Evolutionary conservation across 805 yeast genomes (phyloP), one percentile per base, ranked within the genome.

Genomic region (Monosporozyma yasuniensis): DNA sequence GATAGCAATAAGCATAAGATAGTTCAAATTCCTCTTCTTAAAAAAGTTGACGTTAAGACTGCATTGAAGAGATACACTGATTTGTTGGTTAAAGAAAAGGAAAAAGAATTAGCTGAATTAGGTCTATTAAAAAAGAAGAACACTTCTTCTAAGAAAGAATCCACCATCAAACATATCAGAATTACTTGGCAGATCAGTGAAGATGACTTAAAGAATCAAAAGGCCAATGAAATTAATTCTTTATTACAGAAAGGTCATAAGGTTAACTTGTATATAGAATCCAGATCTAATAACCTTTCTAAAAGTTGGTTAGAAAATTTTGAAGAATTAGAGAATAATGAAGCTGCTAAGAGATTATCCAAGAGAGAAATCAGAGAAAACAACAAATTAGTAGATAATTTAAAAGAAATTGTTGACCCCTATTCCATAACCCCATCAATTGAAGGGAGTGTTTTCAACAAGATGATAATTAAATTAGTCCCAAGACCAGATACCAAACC

Each of bases 161-260:
- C 56, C 0, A 70, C 71, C 30, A 53, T 71, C n/a, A 80, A 80
- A 54, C 64, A 72, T 30, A 64, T 80, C 32, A 73, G 73, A 42
- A 61, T 80, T 3, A 72, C 80, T 10, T 80, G 84, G 84, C 73
- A 75, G 44, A 80, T 80, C 19, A 73, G 75, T n/a, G 61, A 66
- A 32, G 72, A 74, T 41, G 85, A 80, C 61, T 64, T 80, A 50
- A 61, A 58, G 25, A 72, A 74, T 37, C 85, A 80, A 52, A 80
- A 80, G 58, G 65, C 67, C 12, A 69, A 71, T 48, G 85, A 80
- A 56, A 74, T 80, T 16, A 57, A 64, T 38, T 60, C 65, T 2
- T 72, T 76, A 18, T 54, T 78, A 51, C 65, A 67, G 35, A 77
- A 72, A 50, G 80, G 77, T 4, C 60, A 60, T 45, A 70, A 66